Evolutionary conservation across 257 asterid species (phyloP), one percentile per base, ranked within the genome.

Genomic region (Lithospermum erythrorhizon): DNA sequence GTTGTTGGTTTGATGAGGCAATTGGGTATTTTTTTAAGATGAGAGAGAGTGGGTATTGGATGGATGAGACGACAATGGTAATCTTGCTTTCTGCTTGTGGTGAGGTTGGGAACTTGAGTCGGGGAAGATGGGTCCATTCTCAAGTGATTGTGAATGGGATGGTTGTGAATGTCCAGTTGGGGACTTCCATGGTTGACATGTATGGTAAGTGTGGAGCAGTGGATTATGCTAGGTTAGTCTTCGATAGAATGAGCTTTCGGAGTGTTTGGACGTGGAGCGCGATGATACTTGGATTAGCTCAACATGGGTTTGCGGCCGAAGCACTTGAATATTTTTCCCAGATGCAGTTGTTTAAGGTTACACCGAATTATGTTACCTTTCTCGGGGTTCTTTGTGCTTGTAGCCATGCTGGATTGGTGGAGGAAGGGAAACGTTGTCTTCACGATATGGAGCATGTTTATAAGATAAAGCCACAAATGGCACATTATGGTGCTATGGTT

Each of bases 231-330:
- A 68, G 65, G 51, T 68, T 76, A 53, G 82, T 89, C 30, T 89
- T 86, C 20, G 57, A 67, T 32, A 49, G 69, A 21, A 84, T 81
- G 84, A 70, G 21, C 35, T 21, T 65, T 27, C 75, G 83, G 25
- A 89, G 84, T 57, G 83, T 84, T 58, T 84, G 94, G 95, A 84
- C 93, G 52, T 89, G 95, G 94, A 87, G 90, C 51, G 80, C 88
- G 11, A 82, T 89, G 95, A 82, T 89, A 67, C 80, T 72, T 51
- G 94, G 93, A 29, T 81, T 72, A 71, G 97, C 94, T 6, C 93
- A 79, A 58, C 87, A 89, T 29, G 95, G 94, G 17, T 78, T 73
- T 68, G 90, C 87, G 6, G 47, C 32, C 20, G 65, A 66, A 5
- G 86, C 88, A 53, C 78, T 89, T 41, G 59, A 78, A 49, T 67